Conservation (phyloP, 495 filamentous ascomycete genomes). For the Daldinia bambusicola region DNA sequence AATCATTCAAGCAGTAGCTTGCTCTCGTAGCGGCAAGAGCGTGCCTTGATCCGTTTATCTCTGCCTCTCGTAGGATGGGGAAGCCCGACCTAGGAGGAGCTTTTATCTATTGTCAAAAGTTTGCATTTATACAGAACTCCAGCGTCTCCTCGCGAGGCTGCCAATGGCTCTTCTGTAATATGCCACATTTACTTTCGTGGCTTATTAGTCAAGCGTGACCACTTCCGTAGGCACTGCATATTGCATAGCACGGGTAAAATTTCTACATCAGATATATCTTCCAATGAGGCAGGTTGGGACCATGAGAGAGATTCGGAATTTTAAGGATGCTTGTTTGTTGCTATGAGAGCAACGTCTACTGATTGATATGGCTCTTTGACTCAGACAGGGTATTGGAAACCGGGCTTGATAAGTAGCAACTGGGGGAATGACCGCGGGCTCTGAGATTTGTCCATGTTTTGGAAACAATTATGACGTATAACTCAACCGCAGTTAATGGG, state of each 20-base stretch:
- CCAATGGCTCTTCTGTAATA: conserved; percentile 24
- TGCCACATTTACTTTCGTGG: conserved; percentile 18
- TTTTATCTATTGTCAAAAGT: conserved; percentile 7
- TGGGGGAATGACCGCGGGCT: neutral
- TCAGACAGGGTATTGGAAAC: neutral
- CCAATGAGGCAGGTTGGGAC: neutral
- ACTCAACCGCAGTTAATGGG: neutral
- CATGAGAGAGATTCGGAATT: neutral
- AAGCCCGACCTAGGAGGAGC: conserved; percentile 5
- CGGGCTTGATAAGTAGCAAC: neutral
- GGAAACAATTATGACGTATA: neutral
- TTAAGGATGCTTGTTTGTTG: neutral
- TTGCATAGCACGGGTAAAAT: conserved; percentile 21
- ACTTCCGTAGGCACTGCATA: conserved; percentile 4
- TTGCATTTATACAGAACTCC: conserved; percentile 16
- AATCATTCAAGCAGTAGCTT: conserved; percentile 2
- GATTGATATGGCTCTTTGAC: neutral
- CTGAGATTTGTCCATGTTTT: neutral
- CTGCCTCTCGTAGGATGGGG: neutral
- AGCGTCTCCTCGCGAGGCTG: conserved; percentile 20
- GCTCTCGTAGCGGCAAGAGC: neutral
- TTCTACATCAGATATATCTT: neutral
- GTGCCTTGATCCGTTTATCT: neutral
- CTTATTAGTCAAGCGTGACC: conserved; percentile 29
- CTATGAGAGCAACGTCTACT: neutral